Evolutionary conservation across 495 filamentous ascomycete species (phyloP).

Genomic region (Penicillium robsamsonii): DNA sequence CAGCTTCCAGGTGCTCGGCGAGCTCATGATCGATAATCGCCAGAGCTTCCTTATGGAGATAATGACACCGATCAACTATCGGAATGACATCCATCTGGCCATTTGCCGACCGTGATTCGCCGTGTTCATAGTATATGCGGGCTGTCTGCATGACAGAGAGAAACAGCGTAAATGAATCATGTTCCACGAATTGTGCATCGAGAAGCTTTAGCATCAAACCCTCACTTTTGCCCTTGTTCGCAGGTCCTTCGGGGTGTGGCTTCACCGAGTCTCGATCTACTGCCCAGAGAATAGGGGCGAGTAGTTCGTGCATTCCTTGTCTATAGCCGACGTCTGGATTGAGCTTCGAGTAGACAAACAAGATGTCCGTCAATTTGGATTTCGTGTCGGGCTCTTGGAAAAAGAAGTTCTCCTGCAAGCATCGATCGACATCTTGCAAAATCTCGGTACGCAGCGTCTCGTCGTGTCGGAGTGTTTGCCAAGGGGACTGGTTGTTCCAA

Average conservation of each 20-base stretch:
- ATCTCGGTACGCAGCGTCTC: conserved; percentile 85
- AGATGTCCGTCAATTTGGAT: conserved; percentile 76
- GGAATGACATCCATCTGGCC: conserved; percentile 58
- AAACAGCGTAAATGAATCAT: conserved; percentile 88
- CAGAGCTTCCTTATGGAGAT: conserved; percentile 80
- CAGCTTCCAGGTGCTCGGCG: conserved; percentile 73
- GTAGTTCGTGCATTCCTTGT: conserved; percentile 95
- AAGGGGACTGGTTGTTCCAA: conserved; percentile 67
- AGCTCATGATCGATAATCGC: conserved; percentile 77
- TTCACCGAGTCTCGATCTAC: conserved; percentile 77
- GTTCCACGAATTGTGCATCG: conserved; percentile 72
- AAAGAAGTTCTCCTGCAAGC: conserved; percentile 87
- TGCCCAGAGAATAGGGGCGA: conserved; percentile 89
- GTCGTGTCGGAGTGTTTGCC: conserved; percentile 79
- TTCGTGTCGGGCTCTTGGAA: conserved; percentile 82
- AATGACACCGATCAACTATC: conserved; percentile 80
- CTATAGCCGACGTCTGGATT: conserved; percentile 86
- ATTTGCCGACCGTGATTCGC: conserved; percentile 39
- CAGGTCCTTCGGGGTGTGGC: conserved; percentile 24
- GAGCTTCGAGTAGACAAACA: conserved; percentile 94
- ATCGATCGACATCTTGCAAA: conserved; percentile 89
- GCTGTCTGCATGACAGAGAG: conserved; percentile 81
- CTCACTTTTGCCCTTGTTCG: conserved; percentile 28
- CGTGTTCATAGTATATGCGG: conserved; percentile 79
- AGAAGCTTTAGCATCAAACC: conserved; percentile 62